Percentiles rank a stretch among this genome's conserved stretches.
phyloP scores from a whole-genome alignment of 176 grass and related monocot genomes.

The barley (Hordeum vulgare) region DNA sequence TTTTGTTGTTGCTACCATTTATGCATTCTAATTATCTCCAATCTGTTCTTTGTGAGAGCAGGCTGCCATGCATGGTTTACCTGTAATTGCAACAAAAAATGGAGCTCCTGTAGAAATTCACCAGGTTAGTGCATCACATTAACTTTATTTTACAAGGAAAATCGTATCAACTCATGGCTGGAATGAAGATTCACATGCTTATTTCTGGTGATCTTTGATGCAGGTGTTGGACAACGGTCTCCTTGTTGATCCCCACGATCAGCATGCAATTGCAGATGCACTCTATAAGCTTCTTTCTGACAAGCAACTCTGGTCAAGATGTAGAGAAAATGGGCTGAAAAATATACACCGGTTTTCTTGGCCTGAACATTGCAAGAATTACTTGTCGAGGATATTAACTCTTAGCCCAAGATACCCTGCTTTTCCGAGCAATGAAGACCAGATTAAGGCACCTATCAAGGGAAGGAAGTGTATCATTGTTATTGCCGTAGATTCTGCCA shows the following conservation, averaged over 20 bases:
- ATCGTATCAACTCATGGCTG: background rate
- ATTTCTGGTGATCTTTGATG: slow-evolving; percentile 12
- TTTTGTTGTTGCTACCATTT: background rate
- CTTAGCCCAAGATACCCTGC: slow-evolving; percentile 34
- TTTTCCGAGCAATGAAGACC: slow-evolving; percentile 28
- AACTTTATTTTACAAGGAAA: slow-evolving; percentile 6
- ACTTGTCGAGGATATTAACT: slow-evolving; percentile 55
- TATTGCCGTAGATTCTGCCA: slow-evolving; percentile 59
- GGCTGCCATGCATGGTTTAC: slow-evolving; percentile 70
- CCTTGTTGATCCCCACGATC: slow-evolving; percentile 73
- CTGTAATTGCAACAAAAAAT: slow-evolving; percentile 75
- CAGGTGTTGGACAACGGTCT: slow-evolving; percentile 69
- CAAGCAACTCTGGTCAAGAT: slow-evolving; percentile 64
- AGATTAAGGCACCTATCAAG: slow-evolving; percentile 18
- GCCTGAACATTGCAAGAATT: slow-evolving; percentile 82
- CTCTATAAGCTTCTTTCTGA: slow-evolving; percentile 65
- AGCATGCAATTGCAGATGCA: slow-evolving; percentile 68
- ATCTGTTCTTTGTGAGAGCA: slow-evolving; percentile 8
- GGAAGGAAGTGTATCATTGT: slow-evolving; percentile 38
- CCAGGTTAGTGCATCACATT: slow-evolving; percentile 24
- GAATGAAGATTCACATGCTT: background rate
- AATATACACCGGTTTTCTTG: slow-evolving; percentile 79
- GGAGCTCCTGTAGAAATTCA: slow-evolving; percentile 79
- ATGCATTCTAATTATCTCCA: slow-evolving; percentile 1
- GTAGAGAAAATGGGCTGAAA: slow-evolving; percentile 56